Conservation (phyloP, 176 grass and related monocot species). For the Rhynchospora breviuscula region DNA sequence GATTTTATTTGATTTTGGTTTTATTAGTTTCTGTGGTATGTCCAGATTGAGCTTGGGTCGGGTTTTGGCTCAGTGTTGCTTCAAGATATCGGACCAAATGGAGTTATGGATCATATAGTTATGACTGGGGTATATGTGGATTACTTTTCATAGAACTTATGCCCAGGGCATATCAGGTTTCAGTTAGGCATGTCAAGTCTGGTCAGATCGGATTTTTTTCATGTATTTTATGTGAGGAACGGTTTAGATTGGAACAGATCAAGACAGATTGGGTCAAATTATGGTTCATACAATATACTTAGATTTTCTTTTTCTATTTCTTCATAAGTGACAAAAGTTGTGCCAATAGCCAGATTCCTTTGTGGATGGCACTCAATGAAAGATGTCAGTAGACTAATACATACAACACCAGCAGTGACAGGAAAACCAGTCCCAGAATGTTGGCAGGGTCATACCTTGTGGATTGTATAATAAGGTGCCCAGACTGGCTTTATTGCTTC, state of each 20-base stretch:
- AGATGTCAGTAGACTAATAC: not conserved
- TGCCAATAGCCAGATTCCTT: not conserved
- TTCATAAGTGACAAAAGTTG: not conserved
- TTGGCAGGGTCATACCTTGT: conserved; percentile 44
- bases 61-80: not conserved
- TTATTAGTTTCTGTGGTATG: not conserved
- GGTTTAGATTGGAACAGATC: not conserved
- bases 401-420: not conserved
- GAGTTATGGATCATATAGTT: too few species aligned
- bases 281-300: not conserved
- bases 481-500: conserved; percentile 73
- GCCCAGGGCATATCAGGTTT: not conserved
- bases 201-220: not conserved
- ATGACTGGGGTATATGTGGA: too few species aligned
- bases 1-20: not conserved
- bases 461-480: conserved; percentile 96
- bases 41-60: not conserved
- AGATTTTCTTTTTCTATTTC: not conserved
- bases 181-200: not conserved
- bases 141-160: not conserved
- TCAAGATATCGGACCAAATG: too few species aligned
- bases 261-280: not conserved
- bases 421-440: not conserved
- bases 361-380: not conserved
- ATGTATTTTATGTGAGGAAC: not conserved